A percentile compares a stretch with the other conserved stretches of the same genome.
These are phyloP conservation scores for Diplodia seriata DNA, from an alignment of 2,329 filamentous ascomycete genomes.

Conservation along the genomic window DNA sequence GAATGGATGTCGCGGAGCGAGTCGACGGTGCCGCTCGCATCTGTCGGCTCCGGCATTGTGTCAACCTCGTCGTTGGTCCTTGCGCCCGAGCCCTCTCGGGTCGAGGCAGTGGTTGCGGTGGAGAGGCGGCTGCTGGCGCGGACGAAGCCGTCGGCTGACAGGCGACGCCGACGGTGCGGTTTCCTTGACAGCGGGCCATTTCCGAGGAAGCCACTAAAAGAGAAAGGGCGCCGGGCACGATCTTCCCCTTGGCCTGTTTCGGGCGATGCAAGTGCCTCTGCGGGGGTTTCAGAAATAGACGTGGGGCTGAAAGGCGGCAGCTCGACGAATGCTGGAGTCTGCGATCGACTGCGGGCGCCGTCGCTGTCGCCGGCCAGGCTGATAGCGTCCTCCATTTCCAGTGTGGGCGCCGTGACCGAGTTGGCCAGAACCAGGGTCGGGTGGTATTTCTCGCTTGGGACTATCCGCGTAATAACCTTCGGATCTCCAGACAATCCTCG, in stretches of 20 bases:
- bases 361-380: constrained; percentile 50
- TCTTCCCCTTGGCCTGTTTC: constrained; percentile 39
- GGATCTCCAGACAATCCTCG: constrained; percentile 48
- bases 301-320: constrained; percentile 33
- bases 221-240: constrained; percentile 57
- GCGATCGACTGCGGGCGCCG: constrained; percentile 48
- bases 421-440: constrained; percentile 59
- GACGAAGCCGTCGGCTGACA: constrained; percentile 38
- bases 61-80: constrained; percentile 46
- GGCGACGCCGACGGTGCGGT: constrained; percentile 12
- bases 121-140: constrained; percentile 46
- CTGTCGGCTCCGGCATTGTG: constrained; percentile 46
- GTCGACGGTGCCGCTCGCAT: constrained; percentile 44
- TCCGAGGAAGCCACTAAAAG: constrained; percentile 39
- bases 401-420: constrained; percentile 43
- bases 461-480: constrained; percentile 53
- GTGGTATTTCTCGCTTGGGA: constrained; percentile 52
- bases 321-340: constrained; percentile 47
- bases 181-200: constrained; percentile 18
- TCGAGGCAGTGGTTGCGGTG: constrained; percentile 37
- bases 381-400: constrained; percentile 47
- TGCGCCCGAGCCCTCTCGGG: constrained; percentile 37
- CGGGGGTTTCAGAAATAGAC: constrained; percentile 31
- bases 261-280: constrained; percentile 32
- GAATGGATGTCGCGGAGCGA: constrained; percentile 42